Percentiles rank a stretch among this genome's conserved stretches.
Conservation (phyloP, 129 eudicot species). For the Escallonia herrerae region DNA sequence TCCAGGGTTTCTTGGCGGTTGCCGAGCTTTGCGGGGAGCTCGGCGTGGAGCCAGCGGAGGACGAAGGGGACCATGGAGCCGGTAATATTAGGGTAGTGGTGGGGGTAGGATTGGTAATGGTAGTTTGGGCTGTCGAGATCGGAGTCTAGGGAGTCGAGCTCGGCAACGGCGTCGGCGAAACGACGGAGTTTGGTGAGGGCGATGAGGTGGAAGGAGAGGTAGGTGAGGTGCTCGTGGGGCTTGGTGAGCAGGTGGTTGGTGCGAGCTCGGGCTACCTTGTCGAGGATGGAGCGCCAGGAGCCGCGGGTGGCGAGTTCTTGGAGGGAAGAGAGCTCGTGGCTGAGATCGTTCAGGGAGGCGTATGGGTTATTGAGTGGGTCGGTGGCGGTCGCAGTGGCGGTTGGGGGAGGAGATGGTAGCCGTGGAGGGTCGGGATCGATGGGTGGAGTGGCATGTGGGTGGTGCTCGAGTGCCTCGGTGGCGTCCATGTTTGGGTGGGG, state of each 20-base stretch:
- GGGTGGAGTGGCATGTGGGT: constrained; percentile 4
- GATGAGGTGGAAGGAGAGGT: constrained; percentile 71
- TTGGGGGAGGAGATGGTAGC: too few relatives aligned
- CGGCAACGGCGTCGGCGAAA: constrained; percentile 50
- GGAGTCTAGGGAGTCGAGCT: constrained; percentile 49
- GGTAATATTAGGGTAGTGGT: constrained; percentile 40
- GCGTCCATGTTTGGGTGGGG: constrained; percentile 4
- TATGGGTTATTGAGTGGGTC: constrained; percentile 49
- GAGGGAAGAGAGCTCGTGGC: constrained; percentile 58
- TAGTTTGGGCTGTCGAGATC: constrained; percentile 48
- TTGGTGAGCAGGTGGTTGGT: constrained; percentile 46
- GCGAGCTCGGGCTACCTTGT: constrained; percentile 61
- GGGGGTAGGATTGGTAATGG: constrained; percentile 47
- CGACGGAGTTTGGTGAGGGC: constrained; percentile 85
- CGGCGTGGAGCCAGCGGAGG: constrained; percentile 74
- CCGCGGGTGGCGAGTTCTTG: constrained; percentile 85
- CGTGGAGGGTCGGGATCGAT: constrained; percentile 1
- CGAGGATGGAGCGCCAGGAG: constrained; percentile 73
- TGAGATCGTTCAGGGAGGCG: constrained; percentile 50
- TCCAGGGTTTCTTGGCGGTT: constrained; percentile 51
- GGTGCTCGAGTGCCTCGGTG: constrained; percentile 1
- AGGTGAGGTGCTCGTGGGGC: constrained; percentile 87
- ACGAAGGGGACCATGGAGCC: constrained; percentile 89
- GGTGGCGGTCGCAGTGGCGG: neutral
- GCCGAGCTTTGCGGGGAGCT: constrained; percentile 52